Percentiles rank a stretch among this genome's conserved stretches.
Evolutionary conservation across 306 rosid species (phyloP).

Genomic region (Cotoneaster glaucophyllus): DNA sequence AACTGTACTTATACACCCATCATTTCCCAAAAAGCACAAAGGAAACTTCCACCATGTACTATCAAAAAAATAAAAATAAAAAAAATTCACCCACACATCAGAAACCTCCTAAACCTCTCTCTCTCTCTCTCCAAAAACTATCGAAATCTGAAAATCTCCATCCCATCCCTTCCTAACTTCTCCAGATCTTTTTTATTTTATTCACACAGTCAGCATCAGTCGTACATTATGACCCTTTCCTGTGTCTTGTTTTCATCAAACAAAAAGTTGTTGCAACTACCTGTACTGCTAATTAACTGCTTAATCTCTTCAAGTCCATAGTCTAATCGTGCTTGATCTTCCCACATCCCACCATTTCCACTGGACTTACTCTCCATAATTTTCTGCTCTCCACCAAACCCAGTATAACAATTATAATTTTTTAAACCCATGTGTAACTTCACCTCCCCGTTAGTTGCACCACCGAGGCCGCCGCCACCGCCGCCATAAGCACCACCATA

Average conservation of each 20-base stretch:
- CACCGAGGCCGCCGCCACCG: no score
- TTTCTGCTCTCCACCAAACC: constrained; percentile 34
- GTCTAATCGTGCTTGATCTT: constrained; percentile 43
- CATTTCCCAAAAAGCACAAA: constrained; percentile 31
- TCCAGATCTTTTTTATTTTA: constrained; percentile 17
- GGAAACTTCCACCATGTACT: constrained; percentile 19
- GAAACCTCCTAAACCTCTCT: constrained; percentile 4
- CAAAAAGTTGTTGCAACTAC: constrained; percentile 45
- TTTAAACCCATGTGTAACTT: not conserved
- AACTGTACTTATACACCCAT: constrained; percentile 16
- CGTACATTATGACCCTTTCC: constrained; percentile 38
- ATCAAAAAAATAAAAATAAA: not conserved
- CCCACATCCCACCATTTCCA: not conserved
- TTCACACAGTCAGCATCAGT: constrained; percentile 40
- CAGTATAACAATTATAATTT: constrained; percentile 14
- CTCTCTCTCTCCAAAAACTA: not conserved
- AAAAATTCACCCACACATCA: not conserved
- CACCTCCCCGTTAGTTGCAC: no score
- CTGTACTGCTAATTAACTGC: constrained; percentile 39
- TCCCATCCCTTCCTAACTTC: constrained; percentile 2
- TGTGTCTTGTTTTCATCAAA: constrained; percentile 57
- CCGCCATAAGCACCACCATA: not conserved
- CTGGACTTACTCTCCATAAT: constrained; percentile 2
- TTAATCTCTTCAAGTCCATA: constrained; percentile 67
- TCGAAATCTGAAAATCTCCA: constrained; percentile 28